Percentiles rank a stretch among this genome's conserved stretches.
Evolutionary conservation across 257 asterid species (phyloP).

Genomic region (Solanum lycopersicoides): DNA sequence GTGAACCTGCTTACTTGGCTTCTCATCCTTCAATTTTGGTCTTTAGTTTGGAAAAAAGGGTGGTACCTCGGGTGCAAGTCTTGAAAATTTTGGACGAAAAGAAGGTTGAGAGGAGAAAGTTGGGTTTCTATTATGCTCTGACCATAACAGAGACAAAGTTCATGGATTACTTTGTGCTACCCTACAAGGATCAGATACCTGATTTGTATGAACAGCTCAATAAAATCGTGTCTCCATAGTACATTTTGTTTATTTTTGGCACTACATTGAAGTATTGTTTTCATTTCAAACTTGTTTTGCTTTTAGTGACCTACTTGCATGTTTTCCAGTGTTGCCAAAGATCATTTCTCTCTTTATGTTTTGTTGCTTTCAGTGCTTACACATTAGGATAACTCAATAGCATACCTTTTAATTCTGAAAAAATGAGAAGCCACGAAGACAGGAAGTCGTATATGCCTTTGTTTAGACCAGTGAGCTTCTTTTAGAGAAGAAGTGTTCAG

Average conservation of each 20-base stretch:
- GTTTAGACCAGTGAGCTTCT: not conserved
- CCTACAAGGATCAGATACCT: slow-evolving; percentile 5
- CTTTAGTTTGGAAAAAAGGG: slow-evolving; percentile 7
- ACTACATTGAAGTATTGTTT: not conserved
- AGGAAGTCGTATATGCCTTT: not conserved
- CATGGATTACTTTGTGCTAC: not conserved
- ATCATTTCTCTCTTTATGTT: not conserved
- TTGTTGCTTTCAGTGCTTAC: not conserved
- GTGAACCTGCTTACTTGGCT: not conserved
- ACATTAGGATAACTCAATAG: not conserved
- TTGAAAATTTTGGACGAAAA: slow-evolving; percentile 6
- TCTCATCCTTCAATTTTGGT: not conserved
- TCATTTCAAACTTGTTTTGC: not conserved
- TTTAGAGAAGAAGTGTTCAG: not conserved
- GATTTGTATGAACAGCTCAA: not conserved
- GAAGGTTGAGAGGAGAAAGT: not conserved
- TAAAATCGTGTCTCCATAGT: not conserved
- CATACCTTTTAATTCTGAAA: not conserved
- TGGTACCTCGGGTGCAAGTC: slow-evolving; percentile 7
- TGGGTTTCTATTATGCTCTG: not conserved
- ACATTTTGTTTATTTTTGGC: not conserved
- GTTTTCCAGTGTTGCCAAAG: not conserved
- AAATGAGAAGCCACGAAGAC: not conserved
- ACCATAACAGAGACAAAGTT: not conserved
- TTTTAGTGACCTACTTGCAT: not conserved